Percentiles rank a stretch among this genome's conserved stretches.
Conservation (phyloP, 2,329 filamentous ascomycete species). For the Dactylellina leptospora region DNA sequence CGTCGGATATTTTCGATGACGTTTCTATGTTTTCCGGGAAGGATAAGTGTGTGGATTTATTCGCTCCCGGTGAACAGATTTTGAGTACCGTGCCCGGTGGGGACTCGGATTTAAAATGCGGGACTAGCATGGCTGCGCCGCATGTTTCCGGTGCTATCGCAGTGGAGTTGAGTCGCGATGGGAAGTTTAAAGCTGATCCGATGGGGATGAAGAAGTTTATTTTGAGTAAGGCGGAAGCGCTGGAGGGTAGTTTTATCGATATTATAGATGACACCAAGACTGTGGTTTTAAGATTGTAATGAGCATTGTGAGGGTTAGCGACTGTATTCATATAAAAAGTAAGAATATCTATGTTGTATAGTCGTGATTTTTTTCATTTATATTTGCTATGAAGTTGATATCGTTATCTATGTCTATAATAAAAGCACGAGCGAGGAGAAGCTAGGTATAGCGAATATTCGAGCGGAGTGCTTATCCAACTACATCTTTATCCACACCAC, state of each 20-base stretch:
- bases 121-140: constrained; percentile 65
- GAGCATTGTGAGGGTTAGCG: too few relatives aligned
- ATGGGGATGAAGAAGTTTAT: constrained; percentile 53
- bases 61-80: constrained; percentile 64
- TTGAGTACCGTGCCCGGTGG: constrained; percentile 2
- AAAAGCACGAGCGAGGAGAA: too few relatives aligned
- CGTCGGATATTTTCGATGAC: constrained; percentile 59
- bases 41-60: constrained; percentile 67
- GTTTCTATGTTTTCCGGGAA: constrained; percentile 63
- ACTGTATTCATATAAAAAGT: too few relatives aligned
- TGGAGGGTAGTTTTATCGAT: not conserved
- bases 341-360: too few relatives aligned
- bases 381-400: too few relatives aligned
- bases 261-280: not conserved
- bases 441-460: too few relatives aligned
- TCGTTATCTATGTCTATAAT: too few relatives aligned
- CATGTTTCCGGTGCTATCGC: constrained; percentile 58
- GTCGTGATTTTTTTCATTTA: too few relatives aligned
- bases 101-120: constrained; percentile 53
- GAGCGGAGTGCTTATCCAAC: too few relatives aligned
- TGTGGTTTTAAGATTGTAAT: not conserved
- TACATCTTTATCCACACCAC: too few relatives aligned
- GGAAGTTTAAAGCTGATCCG: constrained; percentile 50
- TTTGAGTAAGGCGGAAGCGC: not conserved
- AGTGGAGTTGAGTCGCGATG: constrained; percentile 52